Conservation (phyloP, 345 rosid genomes). For the Sisymbrium irio region DNA sequence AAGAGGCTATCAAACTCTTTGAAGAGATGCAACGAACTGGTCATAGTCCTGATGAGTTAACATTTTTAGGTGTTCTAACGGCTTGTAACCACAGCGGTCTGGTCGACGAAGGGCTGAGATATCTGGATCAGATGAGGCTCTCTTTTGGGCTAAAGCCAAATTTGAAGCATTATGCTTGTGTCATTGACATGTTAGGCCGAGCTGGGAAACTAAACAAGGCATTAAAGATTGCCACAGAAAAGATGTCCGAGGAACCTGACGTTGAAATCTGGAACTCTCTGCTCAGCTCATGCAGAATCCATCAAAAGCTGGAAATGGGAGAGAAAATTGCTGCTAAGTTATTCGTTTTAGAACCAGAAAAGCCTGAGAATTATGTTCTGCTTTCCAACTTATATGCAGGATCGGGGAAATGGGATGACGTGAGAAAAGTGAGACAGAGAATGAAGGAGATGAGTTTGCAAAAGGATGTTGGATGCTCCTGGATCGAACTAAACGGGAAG, state of each 20-base stretch:
- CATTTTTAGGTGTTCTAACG: slow-evolving; percentile 55
- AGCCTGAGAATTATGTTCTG: slow-evolving; percentile 54
- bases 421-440: slow-evolving; percentile 48
- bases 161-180: slow-evolving; percentile 70
- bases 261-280: slow-evolving; percentile 60
- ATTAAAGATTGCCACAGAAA: slow-evolving; percentile 35
- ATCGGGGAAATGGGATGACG: slow-evolving; percentile 56
- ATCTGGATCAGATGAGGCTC: slow-evolving; percentile 46
- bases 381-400: slow-evolving; percentile 67
- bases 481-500: slow-evolving; percentile 62
- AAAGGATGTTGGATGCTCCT: slow-evolving; percentile 68
- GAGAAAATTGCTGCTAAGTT: slow-evolving; percentile 53
- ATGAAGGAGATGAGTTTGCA: slow-evolving; percentile 53
- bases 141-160: slow-evolving; percentile 41
- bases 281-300: slow-evolving; percentile 61
- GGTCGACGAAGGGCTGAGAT: slow-evolving; percentile 54
- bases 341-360: slow-evolving; percentile 51
- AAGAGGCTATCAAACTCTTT: slow-evolving; percentile 53
- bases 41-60: slow-evolving; percentile 48
- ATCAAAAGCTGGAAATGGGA: slow-evolving; percentile 45
- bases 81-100: slow-evolving; percentile 61
- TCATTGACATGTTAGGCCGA: slow-evolving; percentile 70
- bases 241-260: slow-evolving; percentile 66
- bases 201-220: slow-evolving; percentile 58
- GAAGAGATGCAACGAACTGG: slow-evolving; percentile 53